These are phyloP conservation scores for Naegleria lovaniensis DNA, from an alignment of 208 protist species.

Conservation along the genomic window DNA sequence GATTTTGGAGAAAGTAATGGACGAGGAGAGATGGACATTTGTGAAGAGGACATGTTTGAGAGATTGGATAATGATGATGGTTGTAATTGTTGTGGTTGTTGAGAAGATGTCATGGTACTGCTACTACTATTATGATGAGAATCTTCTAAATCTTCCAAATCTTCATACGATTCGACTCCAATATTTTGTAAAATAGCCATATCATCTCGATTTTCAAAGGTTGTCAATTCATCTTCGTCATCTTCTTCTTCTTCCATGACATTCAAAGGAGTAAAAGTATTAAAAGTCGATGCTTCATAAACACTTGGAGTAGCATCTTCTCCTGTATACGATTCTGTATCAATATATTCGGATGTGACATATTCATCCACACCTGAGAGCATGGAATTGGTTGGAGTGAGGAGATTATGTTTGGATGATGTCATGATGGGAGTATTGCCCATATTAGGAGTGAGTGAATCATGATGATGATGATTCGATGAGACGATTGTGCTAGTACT, in stretches of 20 bases:
- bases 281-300: neutral
- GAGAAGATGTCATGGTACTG: no score
- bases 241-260: neutral
- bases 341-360: no score
- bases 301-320: neutral
- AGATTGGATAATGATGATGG: no score
- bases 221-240: neutral
- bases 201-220: neutral
- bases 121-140: no score
- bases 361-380: no score
- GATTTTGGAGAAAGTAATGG: neutral
- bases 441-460: neutral
- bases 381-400: no score
- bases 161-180: neutral
- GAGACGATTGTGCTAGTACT: no score
- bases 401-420: no score
- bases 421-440: no score
- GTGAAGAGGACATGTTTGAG: neutral
- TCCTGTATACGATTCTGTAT: no score
- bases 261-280: neutral
- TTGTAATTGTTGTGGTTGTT: no score
- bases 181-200: neutral
- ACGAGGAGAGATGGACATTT: neutral
- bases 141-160: neutral
- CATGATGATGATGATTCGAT: no score